phyloP scores from a whole-genome alignment of 23 red algal species.

The Cyanidioschyzon merolae region DNA sequence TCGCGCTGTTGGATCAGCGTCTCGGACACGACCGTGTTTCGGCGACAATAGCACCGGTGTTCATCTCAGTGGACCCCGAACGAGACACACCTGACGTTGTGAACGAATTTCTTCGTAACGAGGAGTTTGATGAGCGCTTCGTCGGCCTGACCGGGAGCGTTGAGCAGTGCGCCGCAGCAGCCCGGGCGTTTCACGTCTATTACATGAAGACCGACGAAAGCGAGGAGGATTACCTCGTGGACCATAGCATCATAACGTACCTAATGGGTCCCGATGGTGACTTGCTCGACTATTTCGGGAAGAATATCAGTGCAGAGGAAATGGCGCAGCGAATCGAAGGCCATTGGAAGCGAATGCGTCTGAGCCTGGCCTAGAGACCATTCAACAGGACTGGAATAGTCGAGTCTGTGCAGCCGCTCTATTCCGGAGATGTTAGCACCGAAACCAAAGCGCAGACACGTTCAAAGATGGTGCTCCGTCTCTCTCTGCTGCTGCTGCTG shows the following conservation, averaged over 20 bases:
- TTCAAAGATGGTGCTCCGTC: no score
- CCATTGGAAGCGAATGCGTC: background rate
- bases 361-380: background rate
- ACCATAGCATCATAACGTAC: conserved; percentile 97
- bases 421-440: no score
- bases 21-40: conserved; percentile 16
- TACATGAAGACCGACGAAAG: conserved; percentile 46
- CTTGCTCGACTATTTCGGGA: conserved; percentile 83
- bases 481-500: no score
- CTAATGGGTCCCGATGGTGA: conserved; percentile 72
- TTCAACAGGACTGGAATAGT: background rate
- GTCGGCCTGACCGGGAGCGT: conserved; percentile 54
- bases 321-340: conserved; percentile 18
- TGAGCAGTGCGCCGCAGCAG: conserved; percentile 34
- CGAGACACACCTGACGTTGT: conserved; percentile 52
- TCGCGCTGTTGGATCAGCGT: conserved; percentile 40
- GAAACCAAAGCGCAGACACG: no score
- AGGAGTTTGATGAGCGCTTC: conserved; percentile 62
- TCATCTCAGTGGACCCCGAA: conserved; percentile 81
- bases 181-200: conserved; percentile 71
- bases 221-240: conserved; percentile 45
- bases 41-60: conserved; percentile 32
- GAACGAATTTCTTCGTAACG: conserved; percentile 39
- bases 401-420: no score
- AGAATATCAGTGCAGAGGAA: conserved; percentile 53